phyloP scores from a whole-genome alignment of 2,329 filamentous ascomycete genomes.

The Mollisia scopiformis region DNA sequence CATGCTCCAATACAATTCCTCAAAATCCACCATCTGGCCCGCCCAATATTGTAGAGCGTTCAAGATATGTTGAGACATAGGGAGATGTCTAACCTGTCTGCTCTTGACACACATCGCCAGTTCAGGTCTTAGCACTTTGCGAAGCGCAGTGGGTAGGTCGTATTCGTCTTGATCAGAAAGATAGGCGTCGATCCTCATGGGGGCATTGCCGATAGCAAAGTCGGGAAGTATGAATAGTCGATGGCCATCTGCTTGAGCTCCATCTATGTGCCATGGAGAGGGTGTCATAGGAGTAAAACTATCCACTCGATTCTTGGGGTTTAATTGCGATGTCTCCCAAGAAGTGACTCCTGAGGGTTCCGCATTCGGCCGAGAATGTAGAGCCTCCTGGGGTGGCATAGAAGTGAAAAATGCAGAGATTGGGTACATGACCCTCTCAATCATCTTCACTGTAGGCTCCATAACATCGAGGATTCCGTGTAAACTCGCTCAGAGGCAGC shows the following conservation, averaged over 20 bases:
- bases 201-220: not conserved
- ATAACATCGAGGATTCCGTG: too few species aligned
- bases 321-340: not conserved
- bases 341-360: too few species aligned
- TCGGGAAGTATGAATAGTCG: slow-evolving; percentile 4
- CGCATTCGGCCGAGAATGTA: too few species aligned
- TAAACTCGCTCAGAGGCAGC: too few species aligned
- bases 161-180: not conserved
- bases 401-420: too few species aligned
- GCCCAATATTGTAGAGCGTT: not conserved
- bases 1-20: not conserved
- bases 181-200: slow-evolving; percentile 5
- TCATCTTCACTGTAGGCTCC: too few species aligned
- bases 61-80: slow-evolving; percentile 2
- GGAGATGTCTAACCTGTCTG: not conserved
- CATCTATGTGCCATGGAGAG: slow-evolving; percentile 6
- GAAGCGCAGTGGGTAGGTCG: not conserved
- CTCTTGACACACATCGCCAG: not conserved
- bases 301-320: slow-evolving; percentile 5
- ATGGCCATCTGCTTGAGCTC: not conserved
- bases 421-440: too few species aligned
- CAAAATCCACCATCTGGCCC: not conserved
- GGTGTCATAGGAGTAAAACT: not conserved
- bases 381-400: too few species aligned
- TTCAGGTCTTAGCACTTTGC: not conserved